These are phyloP conservation scores for Zygosaccharomyces sapae DNA, from an alignment of 1,139 yeast species.

Conservation along the genomic window DNA sequence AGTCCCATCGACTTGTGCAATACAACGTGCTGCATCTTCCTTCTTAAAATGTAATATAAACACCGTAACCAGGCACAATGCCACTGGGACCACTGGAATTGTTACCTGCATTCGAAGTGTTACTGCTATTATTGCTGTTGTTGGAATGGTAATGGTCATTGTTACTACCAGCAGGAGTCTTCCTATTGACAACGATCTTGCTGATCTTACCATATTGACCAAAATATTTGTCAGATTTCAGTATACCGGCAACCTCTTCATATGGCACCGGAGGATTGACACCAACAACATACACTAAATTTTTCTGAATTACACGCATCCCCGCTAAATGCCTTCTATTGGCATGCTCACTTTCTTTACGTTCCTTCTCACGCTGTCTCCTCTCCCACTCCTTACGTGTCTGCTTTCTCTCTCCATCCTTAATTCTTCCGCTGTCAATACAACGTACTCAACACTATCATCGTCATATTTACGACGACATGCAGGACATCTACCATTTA, in stretches of 20 bases:
- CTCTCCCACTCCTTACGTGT: slow-evolving; percentile 80
- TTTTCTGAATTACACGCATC: slow-evolving; percentile 95
- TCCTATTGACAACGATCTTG: slow-evolving; percentile 87
- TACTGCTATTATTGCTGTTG: slow-evolving; percentile 49
- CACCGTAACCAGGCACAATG: slow-evolving; percentile 79
- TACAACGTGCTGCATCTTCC: slow-evolving; percentile 93
- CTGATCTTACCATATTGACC: slow-evolving; percentile 97
- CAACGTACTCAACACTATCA: slow-evolving; percentile 82
- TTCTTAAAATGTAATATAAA: slow-evolving; percentile 90
- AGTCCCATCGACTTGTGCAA: slow-evolving; percentile 90
- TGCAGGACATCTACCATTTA: slow-evolving; percentile 96
- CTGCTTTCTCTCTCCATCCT: slow-evolving; percentile 70
- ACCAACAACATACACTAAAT: slow-evolving; percentile 94
- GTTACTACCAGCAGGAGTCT: slow-evolving; percentile 48
- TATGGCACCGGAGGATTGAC: slow-evolving; percentile 80
- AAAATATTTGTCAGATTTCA: slow-evolving; percentile 88
- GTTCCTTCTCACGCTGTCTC: slow-evolving; percentile 86
- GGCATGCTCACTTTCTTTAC: slow-evolving; percentile 85
- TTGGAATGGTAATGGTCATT: slow-evolving; percentile 32
- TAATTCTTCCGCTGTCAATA: slow-evolving; percentile 80
- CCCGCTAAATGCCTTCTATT: slow-evolving; percentile 93
- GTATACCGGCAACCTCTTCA: slow-evolving; percentile 80
- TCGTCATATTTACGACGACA: slow-evolving; percentile 94
- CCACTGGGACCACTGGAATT: slow-evolving; percentile 41
- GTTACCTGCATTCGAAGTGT: slow-evolving; percentile 39